A percentile compares a stretch with the other conserved stretches of the same genome.
phyloP scores from a whole-genome alignment of 331 rosid species.

The Phaseolus coccineus region DNA sequence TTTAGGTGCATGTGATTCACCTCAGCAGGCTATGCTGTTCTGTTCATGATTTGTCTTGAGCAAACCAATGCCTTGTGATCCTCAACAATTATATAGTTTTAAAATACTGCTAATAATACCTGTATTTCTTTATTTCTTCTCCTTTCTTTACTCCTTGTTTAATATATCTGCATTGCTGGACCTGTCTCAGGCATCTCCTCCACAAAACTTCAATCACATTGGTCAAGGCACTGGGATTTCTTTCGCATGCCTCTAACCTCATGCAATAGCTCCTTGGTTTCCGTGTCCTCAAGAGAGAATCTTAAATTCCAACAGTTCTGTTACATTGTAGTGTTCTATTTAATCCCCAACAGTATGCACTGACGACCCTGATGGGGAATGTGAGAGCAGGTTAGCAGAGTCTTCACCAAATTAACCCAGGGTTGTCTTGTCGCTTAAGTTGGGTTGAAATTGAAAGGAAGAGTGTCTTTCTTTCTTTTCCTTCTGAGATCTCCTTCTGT shows the following conservation, averaged over 20 bases:
- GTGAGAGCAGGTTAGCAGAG: conserved; percentile 63
- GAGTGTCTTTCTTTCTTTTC: conserved; percentile 38
- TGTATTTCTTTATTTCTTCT: conserved; percentile 20
- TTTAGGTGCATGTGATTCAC: conserved; percentile 87
- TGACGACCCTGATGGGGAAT: conserved; percentile 67
- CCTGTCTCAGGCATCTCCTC: conserved; percentile 77
- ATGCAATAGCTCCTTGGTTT: conserved; percentile 67
- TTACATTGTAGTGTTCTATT: conserved; percentile 38
- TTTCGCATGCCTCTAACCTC: conserved; percentile 86
- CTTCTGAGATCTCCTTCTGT: conserved; percentile 35
- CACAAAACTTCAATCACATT: conserved; percentile 83
- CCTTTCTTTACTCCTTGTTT: conserved; percentile 34
- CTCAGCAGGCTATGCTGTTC: conserved; percentile 65
- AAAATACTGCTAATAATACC: conserved; percentile 42
- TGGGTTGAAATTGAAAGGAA: conserved; percentile 17
- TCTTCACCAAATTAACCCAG: conserved; percentile 50
- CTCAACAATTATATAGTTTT: conserved; percentile 55
- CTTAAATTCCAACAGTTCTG: conserved; percentile 61
- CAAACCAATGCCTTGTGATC: conserved; percentile 65
- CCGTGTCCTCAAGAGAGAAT: conserved; percentile 61
- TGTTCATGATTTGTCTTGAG: conserved; percentile 69
- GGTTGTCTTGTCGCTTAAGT: conserved; percentile 38
- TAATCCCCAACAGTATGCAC: conserved; percentile 49
- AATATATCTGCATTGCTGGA: conserved; percentile 66
- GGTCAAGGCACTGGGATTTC: conserved; percentile 81